Evolutionary conservation across 2,329 filamentous ascomycete species (phyloP), one percentile per base, ranked within the genome.

Genomic region (Fusarium ambrosium): DNA sequence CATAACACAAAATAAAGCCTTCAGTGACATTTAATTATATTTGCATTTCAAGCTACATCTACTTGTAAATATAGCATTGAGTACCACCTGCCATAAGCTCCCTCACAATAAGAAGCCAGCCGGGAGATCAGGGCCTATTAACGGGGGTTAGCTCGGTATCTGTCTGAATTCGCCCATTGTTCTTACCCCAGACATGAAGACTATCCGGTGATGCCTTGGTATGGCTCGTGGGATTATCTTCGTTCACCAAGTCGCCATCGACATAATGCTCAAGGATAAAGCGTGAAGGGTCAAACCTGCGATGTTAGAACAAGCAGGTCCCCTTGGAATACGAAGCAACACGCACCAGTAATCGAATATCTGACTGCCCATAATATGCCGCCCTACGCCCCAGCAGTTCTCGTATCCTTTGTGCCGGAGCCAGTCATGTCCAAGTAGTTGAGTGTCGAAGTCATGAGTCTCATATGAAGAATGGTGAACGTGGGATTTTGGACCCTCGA

Each of bases 211-310:
- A 43, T 20, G 59, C 59, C 9, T 16, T n/a, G 13, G 37, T 20
- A 10, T n/a, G 18, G 39, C 48, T 62, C 9, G 59, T 62, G 10
- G 39, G 32, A 29, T 36, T 29, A 22, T 65, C 20, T 7, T 27
- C 27, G 48, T 70, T 66, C 2, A 70, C 67, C 29, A 58, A 39
- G 32, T 70, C 68, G 6, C 68, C 68, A 20, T 70, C 68, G 13
- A 65, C 55, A 29, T 70, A 70, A 24, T 70, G 68, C 32, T 70
- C 68, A 6, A 70, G n/a, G 9, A 70, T 70, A 58, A 65, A 65
- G 6, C 39, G 32, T 2, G 63, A 65, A 6, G 65, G 59, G n/a
- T 68, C 65, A 34, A 58, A 68, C 65, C 64, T 67, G 22, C 32
- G 4, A 43, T 10, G 27, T 24, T 24, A 56, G 22, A 22, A 39